These are phyloP conservation scores for Oryza longistaminata DNA, from an alignment of 176 grass and related monocot species.

Conservation along the genomic window DNA sequence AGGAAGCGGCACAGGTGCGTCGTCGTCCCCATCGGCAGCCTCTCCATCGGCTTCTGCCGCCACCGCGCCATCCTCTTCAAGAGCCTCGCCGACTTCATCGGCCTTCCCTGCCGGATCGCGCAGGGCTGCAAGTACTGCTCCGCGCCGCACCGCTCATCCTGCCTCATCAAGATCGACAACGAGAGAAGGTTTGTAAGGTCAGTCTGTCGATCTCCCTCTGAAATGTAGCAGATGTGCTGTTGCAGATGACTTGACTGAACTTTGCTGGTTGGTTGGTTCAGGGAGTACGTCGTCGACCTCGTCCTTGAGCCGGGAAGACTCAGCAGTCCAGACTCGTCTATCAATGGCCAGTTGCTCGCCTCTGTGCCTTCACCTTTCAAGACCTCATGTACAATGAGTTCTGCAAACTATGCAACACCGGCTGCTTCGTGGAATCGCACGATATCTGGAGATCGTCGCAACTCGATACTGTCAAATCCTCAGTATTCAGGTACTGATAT, in stretches of 20 bases:
- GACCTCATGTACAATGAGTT: slow-evolving; percentile 43
- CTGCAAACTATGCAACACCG: slow-evolving; percentile 38
- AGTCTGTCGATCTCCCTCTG: too few relatives aligned
- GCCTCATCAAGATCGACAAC: slow-evolving; percentile 71
- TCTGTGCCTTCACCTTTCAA: slow-evolving; percentile 82
- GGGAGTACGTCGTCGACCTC: slow-evolving; percentile 87
- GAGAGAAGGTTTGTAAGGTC: slow-evolving; percentile 46
- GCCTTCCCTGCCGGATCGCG: slow-evolving; percentile 82
- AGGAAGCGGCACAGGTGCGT: slow-evolving; percentile 57
- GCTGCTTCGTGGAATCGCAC: slow-evolving; percentile 38
- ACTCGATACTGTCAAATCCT: slow-evolving; percentile 31
- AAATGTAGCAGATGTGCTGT: neutral
- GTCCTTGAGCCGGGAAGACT: slow-evolving; percentile 69
- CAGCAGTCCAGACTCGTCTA: slow-evolving; percentile 76
- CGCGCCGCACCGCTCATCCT: slow-evolving; percentile 76
- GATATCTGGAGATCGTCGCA: slow-evolving; percentile 35
- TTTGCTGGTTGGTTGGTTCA: neutral
- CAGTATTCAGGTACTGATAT: slow-evolving; percentile 39
- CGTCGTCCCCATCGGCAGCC: slow-evolving; percentile 73
- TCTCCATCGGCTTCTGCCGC: slow-evolving; percentile 82
- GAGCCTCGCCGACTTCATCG: slow-evolving; percentile 76
- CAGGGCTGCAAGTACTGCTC: slow-evolving; percentile 96
- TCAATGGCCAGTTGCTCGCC: slow-evolving; percentile 73
- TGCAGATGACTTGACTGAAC: neutral
- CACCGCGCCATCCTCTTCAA: slow-evolving; percentile 95